A percentile compares a stretch with the other conserved stretches of the same genome.
These are phyloP conservation scores for Inga leiocalycina DNA, from an alignment of 306 rosid species.

Conservation along the genomic window DNA sequence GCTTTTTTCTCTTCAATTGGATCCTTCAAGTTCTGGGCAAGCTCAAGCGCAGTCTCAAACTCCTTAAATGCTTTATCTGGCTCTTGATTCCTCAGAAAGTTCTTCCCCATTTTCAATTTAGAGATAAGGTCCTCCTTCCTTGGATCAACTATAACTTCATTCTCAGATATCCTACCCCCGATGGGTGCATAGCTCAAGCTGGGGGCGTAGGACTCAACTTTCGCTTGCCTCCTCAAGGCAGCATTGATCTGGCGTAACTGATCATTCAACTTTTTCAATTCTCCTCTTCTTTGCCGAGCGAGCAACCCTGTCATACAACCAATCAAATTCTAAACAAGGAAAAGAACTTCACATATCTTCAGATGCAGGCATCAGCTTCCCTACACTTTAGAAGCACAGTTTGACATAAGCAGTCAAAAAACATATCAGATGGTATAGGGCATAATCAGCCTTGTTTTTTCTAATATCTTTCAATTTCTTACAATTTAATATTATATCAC, in stretches of 20 bases:
- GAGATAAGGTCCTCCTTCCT: constrained; percentile 87
- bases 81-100: constrained; percentile 83
- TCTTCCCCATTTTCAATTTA: constrained; percentile 81
- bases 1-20: constrained; percentile 94
- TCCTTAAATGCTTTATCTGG: constrained; percentile 77
- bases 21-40: constrained; percentile 74
- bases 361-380: not conserved
- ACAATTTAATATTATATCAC: not conserved
- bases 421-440: not conserved
- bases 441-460: not conserved
- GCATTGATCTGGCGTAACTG: constrained; percentile 75
- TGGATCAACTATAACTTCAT: constrained; percentile 76
- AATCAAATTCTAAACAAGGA: constrained; percentile 1
- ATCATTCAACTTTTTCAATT: constrained; percentile 62
- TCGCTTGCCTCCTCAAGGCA: constrained; percentile 74
- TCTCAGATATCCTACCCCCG: constrained; percentile 69
- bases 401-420: not conserved
- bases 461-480: not conserved
- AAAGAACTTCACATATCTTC: not conserved
- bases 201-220: constrained; percentile 82
- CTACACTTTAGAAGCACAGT: not conserved
- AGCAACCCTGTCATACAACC: constrained; percentile 53
- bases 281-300: constrained; percentile 75
- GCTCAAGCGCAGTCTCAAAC: constrained; percentile 77
- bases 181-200: constrained; percentile 67